Conservation (phyloP, 352 stramenopile species). For the Peronospora farinosa region DNA sequence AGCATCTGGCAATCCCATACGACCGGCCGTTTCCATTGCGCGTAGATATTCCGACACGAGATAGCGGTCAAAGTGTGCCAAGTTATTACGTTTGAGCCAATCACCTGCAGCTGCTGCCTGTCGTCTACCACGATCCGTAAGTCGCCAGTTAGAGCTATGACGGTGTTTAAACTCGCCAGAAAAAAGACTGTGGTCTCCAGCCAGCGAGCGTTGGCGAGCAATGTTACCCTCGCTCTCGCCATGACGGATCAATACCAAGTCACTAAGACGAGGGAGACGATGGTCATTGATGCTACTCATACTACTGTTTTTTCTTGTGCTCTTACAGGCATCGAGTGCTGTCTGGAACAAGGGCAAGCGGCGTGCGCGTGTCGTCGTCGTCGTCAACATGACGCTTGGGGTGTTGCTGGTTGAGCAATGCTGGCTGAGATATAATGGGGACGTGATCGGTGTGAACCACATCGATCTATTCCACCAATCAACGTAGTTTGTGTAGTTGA, state of each 20-base stretch:
- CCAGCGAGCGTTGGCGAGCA: slow-evolving; percentile 71
- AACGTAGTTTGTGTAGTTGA: slow-evolving; percentile 6
- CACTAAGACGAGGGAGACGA: slow-evolving; percentile 51
- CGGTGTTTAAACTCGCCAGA: slow-evolving; percentile 84
- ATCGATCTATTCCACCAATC: slow-evolving; percentile 16
- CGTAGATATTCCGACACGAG: slow-evolving; percentile 85
- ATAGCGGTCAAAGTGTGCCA: slow-evolving; percentile 78
- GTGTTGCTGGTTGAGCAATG: not conserved
- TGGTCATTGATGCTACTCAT: slow-evolving; percentile 19
- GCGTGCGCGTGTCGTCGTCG: slow-evolving; percentile 16
- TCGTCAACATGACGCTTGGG: slow-evolving; percentile 16
- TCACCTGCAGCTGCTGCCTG: slow-evolving; percentile 71
- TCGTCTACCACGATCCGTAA: slow-evolving; percentile 74
- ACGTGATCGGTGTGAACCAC: slow-evolving; percentile 16
- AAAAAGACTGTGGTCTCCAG: slow-evolving; percentile 82
- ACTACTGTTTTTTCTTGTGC: slow-evolving; percentile 12
- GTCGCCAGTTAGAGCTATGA: slow-evolving; percentile 84
- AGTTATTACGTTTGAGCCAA: slow-evolving; percentile 74
- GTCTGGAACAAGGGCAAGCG: slow-evolving; percentile 1
- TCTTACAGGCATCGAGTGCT: slow-evolving; percentile 4
- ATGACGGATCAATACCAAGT: slow-evolving; percentile 85
- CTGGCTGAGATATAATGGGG: not conserved
- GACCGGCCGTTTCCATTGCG: slow-evolving; percentile 79
- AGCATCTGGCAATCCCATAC: slow-evolving; percentile 61
- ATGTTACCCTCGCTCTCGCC: slow-evolving; percentile 87